These are phyloP conservation scores for Staphylotrichum tortipilum DNA, from an alignment of 495 filamentous ascomycete species.

Conservation along the genomic window DNA sequence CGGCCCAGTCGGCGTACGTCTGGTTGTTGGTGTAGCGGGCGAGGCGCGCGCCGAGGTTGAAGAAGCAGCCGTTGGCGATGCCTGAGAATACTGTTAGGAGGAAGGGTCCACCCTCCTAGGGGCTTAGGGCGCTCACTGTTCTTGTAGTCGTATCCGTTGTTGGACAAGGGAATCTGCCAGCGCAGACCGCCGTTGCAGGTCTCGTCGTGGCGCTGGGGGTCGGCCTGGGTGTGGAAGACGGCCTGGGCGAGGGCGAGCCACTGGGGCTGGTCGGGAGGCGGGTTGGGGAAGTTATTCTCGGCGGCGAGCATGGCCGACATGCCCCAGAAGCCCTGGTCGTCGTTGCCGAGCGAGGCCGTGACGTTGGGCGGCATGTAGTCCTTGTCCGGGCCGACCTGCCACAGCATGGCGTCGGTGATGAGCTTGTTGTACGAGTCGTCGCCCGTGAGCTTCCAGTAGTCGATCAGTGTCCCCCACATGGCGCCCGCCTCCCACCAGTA, in stretches of 20 bases:
- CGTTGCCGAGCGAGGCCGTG: conserved; percentile 69
- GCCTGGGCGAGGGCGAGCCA: conserved; percentile 71
- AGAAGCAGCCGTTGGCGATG: conserved; percentile 79
- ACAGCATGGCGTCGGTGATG: conserved; percentile 54
- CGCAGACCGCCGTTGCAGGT: conserved; percentile 63
- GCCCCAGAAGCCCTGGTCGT: conserved; percentile 74
- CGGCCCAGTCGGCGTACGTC: conserved; percentile 71
- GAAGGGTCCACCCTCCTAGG: no score
- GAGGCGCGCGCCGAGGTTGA: conserved; percentile 72
- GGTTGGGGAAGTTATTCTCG: conserved; percentile 60
- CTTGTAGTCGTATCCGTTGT: conserved; percentile 81
- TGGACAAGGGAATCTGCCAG: conserved; percentile 76
- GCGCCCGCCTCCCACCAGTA: conserved; percentile 66
- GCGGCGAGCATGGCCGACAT: conserved; percentile 67
- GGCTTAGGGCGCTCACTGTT: conserved; percentile 66
- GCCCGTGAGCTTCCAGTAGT: conserved; percentile 72
- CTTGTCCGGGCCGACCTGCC: conserved; percentile 54
- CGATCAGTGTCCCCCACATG: conserved; percentile 64
- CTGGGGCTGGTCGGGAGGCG: conserved; percentile 48
- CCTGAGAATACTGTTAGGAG: conserved; percentile 14
- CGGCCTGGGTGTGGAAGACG: conserved; percentile 64
- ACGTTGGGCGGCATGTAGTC: conserved; percentile 68
- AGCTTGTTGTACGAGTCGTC: conserved; percentile 61
- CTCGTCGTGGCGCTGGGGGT: conserved; percentile 50
- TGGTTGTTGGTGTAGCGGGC: conserved; percentile 68